A percentile compares a stretch with the other conserved stretches of the same genome.
phyloP scores from a whole-genome alignment of 495 filamentous ascomycete species.

The Neurospora sp. region DNA sequence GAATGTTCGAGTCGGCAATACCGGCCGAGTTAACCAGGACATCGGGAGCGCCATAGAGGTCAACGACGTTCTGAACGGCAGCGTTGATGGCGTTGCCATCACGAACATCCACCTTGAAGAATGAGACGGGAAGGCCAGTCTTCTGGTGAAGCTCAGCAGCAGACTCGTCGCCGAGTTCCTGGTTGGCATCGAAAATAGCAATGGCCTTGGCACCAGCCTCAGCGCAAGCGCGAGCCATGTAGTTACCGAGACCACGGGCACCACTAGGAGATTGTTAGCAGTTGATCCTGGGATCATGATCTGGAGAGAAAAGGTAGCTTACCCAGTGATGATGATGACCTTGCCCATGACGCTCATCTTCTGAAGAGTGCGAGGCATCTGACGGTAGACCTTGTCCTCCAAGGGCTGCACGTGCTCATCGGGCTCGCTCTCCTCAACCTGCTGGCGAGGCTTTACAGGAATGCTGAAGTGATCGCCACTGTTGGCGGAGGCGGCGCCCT shows the following conservation, averaged over 20 bases:
- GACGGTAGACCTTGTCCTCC: conserved; percentile 29
- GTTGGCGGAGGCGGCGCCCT: conserved; percentile 32
- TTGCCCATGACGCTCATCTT: conserved; percentile 57
- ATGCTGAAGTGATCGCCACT: conserved; percentile 61
- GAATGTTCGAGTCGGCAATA: conserved; percentile 60
- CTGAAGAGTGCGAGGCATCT: conserved; percentile 48
- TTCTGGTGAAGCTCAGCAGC: conserved; percentile 56
- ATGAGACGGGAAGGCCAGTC: conserved; percentile 59
- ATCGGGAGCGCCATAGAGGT: conserved; percentile 54
- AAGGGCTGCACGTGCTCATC: conserved; percentile 32
- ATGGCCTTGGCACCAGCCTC: conserved; percentile 65
- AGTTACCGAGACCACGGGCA: conserved; percentile 64
- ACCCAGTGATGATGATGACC: conserved; percentile 66
- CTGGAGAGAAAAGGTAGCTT: conserved; percentile 21
- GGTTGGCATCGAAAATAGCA: conserved; percentile 64
- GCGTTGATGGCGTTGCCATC: conserved; percentile 52
- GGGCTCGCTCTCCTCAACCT: conserved; percentile 18
- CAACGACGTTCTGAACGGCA: conserved; percentile 48
- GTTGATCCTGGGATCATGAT: neutral
- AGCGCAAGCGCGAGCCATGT: conserved; percentile 65
- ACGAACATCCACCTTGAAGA: conserved; percentile 70
- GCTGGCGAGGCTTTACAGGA: conserved; percentile 47
- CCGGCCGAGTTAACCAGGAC: conserved; percentile 78
- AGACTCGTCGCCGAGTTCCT: conserved; percentile 58
- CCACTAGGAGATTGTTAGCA: conserved; percentile 41